Conservation (phyloP, 148 eudicot genomes). For the Arbutus unedo region DNA sequence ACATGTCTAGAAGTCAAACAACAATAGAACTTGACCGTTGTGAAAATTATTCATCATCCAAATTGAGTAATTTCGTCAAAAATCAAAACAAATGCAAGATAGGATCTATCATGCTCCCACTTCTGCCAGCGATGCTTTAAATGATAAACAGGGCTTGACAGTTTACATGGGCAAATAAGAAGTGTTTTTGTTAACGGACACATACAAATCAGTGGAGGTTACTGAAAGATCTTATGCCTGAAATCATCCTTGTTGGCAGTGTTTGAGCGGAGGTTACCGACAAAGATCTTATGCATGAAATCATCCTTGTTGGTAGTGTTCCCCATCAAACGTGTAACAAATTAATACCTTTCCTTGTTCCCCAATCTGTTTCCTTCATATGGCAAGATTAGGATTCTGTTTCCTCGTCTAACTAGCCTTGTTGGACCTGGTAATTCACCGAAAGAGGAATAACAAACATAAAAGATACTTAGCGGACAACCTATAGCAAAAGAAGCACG, state of each 20-base stretch:
- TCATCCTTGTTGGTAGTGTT: neutral
- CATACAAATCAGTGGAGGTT: neutral
- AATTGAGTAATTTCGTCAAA: no score
- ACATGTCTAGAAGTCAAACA: neutral
- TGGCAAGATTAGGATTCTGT: neutral
- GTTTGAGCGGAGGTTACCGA: no score
- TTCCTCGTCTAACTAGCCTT: no score
- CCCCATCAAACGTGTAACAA: neutral
- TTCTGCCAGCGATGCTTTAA: neutral
- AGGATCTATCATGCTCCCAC: neutral
- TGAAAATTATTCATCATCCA: no score
- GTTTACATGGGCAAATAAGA: neutral
- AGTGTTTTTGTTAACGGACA: neutral
- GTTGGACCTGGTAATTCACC: neutral
- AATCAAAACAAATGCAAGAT: neutral
- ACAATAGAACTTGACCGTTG: neutral
- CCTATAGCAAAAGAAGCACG: neutral
- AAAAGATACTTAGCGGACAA: neutral
- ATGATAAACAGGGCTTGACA: neutral
- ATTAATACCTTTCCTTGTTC: neutral
- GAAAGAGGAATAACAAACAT: neutral
- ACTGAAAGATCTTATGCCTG: no score
- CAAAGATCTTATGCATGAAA: neutral
- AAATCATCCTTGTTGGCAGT: no score
- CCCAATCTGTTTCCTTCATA: neutral